Evolutionary conservation across 108 stramenopile genomes (phyloP), one percentile per base, ranked within the genome.

Genomic region (Aureococcus anophagefferens): DNA sequence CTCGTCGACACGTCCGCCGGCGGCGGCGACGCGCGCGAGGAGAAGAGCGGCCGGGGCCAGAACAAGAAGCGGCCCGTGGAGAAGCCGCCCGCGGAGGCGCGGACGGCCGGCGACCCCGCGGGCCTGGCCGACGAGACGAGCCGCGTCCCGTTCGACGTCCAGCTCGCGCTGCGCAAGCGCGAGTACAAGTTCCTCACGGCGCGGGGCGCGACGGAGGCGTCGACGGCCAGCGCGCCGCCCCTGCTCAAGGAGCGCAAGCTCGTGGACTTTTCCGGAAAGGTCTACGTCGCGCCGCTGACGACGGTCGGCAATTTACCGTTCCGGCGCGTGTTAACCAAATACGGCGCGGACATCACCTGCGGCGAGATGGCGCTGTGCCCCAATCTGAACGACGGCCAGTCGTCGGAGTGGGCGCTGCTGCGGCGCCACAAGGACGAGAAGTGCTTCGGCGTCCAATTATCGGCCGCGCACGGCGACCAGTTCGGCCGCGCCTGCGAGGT

Each of bases 221-320:
- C 40, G 40, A 44, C 40, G 9, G 4, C 3, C 21, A 4, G 3
- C 51, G 0, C 25, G 51, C 21, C 17, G 51, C 51, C 51, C 21
- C 7, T 59, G 51, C 21, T 59, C 51, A 89, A 88, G 77, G 85
- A 82, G 30, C 83, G 84, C 44, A 89, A 91, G 80, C 76, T 89
- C 0, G 87, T 96, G 70, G 94, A 94, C 74, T 96, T 96, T 73
- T 75, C 85, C 18, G 86, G 90, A 79, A 96, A 97, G 83, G 93
- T 97, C 31, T 99, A 99, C 81, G 79, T 99, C 25, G 98, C 98
- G 5, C 98, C 98, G 9, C 87, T 99, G 7, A 99, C 98, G 5
- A 99, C 98, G 0, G 95, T 98, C 3, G 98, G 98, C 4, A 99
- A 99, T 76, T 77, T 99, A 0, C 98, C 98, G 0, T 99, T 96